A percentile compares a stretch with the other conserved stretches of the same genome.
phyloP scores from a whole-genome alignment of 2,329 filamentous ascomycete species.

The Graphilbum ipis-grandicollis region DNA sequence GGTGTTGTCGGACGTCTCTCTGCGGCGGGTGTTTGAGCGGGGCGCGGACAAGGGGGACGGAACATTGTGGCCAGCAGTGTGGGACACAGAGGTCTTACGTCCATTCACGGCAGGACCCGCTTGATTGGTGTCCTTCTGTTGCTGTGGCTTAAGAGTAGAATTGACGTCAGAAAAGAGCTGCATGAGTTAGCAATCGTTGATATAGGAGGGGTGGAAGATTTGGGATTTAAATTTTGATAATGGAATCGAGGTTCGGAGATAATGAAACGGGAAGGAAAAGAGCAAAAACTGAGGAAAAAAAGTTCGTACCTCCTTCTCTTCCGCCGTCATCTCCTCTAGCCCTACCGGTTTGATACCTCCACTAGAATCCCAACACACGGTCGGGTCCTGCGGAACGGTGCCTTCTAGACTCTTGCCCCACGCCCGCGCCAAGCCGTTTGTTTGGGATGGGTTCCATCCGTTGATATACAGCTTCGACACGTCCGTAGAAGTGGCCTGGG shows the following conservation, averaged over 20 bases:
- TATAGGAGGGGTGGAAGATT: too few species aligned
- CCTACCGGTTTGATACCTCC: conserved; percentile 56
- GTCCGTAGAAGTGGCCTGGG: conserved; percentile 27
- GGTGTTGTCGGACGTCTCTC: conserved; percentile 58
- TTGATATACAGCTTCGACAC: conserved; percentile 52
- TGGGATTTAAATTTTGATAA: too few species aligned
- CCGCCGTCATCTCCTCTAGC: conserved; percentile 48
- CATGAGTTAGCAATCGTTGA: neutral
- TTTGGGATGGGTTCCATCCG: conserved; percentile 61
- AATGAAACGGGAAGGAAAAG: neutral
- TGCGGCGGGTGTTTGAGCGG: conserved; percentile 60
- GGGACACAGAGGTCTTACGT: conserved; percentile 72
- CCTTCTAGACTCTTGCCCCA: conserved; percentile 69
- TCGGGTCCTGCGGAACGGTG: conserved; percentile 62
- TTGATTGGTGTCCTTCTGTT: conserved; percentile 51
- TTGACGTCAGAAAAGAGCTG: conserved; percentile 84
- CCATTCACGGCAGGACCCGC: conserved; percentile 38
- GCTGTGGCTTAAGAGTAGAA: conserved; percentile 75
- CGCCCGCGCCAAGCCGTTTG: conserved; percentile 46
- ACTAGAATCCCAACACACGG: conserved; percentile 73
- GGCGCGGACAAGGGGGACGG: conserved; percentile 55
- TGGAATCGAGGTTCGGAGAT: neutral
- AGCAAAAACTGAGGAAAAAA: neutral
- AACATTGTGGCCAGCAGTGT: conserved; percentile 49
- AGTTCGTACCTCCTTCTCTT: conserved; percentile 39